These are phyloP conservation scores for Aspergillus spinulosporus DNA, from an alignment of 2,329 filamentous ascomycete genomes.

Conservation along the genomic window DNA sequence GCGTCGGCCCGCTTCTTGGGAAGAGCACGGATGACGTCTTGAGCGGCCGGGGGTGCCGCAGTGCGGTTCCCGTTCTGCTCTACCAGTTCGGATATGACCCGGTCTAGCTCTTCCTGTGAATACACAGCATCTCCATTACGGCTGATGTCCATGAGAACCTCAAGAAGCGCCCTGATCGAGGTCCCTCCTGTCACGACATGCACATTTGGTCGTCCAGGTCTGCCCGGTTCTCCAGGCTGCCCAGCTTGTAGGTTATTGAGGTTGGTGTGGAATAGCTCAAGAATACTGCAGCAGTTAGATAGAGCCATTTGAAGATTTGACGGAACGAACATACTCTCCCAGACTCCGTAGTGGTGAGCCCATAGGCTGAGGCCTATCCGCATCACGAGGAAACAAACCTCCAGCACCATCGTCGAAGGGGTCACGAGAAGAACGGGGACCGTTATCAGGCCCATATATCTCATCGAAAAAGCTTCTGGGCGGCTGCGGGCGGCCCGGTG, in stretches of 20 bases:
- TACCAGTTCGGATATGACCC: constrained; percentile 84
- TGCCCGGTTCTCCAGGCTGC: not conserved
- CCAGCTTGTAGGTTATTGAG: constrained; percentile 15
- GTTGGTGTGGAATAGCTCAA: constrained; percentile 32
- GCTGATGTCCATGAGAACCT: constrained; percentile 40
- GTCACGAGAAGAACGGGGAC: constrained; percentile 9
- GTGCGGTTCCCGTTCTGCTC: constrained; percentile 73
- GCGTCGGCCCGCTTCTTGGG: constrained; percentile 69
- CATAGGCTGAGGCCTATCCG: constrained; percentile 51
- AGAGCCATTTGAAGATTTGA: not conserved
- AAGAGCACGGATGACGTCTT: constrained; percentile 70
- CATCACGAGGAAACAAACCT: constrained; percentile 53
- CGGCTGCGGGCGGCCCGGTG: constrained; percentile 2
- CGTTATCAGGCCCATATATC: constrained; percentile 10
- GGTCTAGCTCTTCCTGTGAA: constrained; percentile 84
- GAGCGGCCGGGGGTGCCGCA: constrained; percentile 77
- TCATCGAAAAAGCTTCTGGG: constrained; percentile 6
- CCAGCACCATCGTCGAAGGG: constrained; percentile 10
- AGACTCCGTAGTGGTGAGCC: constrained; percentile 51
- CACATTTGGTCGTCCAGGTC: constrained; percentile 14
- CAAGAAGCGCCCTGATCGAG: constrained; percentile 49
- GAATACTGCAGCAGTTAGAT: constrained; percentile 23
- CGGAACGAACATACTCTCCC: constrained; percentile 46
- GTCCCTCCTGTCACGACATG: constrained; percentile 28
- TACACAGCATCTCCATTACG: constrained; percentile 78